phyloP scores from a whole-genome alignment of 1,284 basidiomycete species.

The Lentinula novae-zelandiae region DNA sequence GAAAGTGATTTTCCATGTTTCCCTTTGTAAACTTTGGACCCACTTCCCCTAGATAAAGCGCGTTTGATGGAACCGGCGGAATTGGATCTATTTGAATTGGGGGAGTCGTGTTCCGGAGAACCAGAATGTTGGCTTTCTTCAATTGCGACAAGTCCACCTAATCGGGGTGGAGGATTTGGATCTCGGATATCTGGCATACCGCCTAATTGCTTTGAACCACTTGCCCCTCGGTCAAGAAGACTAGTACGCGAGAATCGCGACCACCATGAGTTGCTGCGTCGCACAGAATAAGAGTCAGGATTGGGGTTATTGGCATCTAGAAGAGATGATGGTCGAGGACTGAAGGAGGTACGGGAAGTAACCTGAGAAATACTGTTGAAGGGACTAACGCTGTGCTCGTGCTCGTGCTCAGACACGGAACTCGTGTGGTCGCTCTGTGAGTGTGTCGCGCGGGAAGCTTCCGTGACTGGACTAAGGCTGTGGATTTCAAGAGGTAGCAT shows the following conservation, averaged over 20 bases:
- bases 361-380: constrained; percentile 23
- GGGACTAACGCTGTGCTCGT: constrained; percentile 26
- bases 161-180: constrained; percentile 63
- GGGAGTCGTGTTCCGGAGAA: constrained; percentile 26
- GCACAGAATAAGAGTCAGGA: constrained; percentile 25
- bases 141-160: constrained; percentile 40
- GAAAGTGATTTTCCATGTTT: constrained; percentile 47
- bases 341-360: constrained; percentile 22
- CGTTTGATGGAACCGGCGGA: constrained; percentile 21
- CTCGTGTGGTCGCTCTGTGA: constrained; percentile 18
- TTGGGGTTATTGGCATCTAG: constrained; percentile 23
- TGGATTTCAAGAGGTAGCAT: constrained; percentile 29
- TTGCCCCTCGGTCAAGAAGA: constrained; percentile 52
- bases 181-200: constrained; percentile 57
- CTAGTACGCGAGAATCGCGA: constrained; percentile 37
- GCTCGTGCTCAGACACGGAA: constrained; percentile 28
- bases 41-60: constrained; percentile 19
- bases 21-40: constrained; percentile 25
- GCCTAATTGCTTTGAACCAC: constrained; percentile 27
- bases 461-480: constrained; percentile 36
- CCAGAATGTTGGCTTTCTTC: constrained; percentile 43
- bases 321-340: constrained; percentile 34
- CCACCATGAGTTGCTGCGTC: constrained; percentile 48
- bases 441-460: constrained; percentile 33
- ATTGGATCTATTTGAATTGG: constrained; percentile 17